phyloP scores from a whole-genome alignment of 2,329 filamentous ascomycete genomes.

The Incumbomyces lentus region DNA sequence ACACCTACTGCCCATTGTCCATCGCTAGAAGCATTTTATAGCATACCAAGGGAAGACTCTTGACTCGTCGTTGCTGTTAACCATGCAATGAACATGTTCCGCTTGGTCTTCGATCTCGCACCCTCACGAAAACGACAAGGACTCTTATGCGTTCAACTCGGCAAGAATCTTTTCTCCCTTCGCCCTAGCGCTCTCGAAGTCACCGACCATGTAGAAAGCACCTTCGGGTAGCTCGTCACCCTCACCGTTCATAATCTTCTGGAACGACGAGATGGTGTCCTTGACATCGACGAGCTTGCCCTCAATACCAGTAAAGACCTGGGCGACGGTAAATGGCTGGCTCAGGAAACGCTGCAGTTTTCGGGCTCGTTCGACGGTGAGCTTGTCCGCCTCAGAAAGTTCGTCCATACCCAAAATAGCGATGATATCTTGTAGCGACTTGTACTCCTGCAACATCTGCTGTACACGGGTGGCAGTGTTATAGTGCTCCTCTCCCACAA shows the following conservation, averaged over 20 bases:
- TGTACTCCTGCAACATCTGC: conserved; percentile 99
- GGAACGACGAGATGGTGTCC: conserved; percentile 96
- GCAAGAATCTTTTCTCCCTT: conserved; percentile 99
- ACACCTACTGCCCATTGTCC: conserved; percentile 5
- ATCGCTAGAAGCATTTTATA: conserved; percentile 6
- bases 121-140: not conserved
- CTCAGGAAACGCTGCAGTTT: conserved; percentile 99
- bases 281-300: conserved; percentile 95
- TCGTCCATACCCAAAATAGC: conserved; percentile 99
- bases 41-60: conserved; percentile 6
- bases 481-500: conserved; percentile 98
- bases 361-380: conserved; percentile 99
- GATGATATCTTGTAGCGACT: conserved; percentile 99
- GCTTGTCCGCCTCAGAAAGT: conserved; percentile 96
- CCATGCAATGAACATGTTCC: conserved; percentile 1
- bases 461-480: conserved; percentile 86
- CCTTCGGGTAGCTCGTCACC: conserved; percentile 91
- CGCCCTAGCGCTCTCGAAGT: conserved; percentile 79
- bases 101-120: not conserved
- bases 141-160: conserved; percentile 7
- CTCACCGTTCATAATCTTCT: conserved; percentile 90
- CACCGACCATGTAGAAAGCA: conserved; percentile 96
- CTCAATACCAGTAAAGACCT: conserved; percentile 71
- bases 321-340: conserved; percentile 90
- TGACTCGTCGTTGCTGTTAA: not conserved